A percentile compares a stretch with the other conserved stretches of the same genome.
phyloP scores from a whole-genome alignment of 2,329 filamentous ascomycete genomes.

The Coniella lustricola region DNA sequence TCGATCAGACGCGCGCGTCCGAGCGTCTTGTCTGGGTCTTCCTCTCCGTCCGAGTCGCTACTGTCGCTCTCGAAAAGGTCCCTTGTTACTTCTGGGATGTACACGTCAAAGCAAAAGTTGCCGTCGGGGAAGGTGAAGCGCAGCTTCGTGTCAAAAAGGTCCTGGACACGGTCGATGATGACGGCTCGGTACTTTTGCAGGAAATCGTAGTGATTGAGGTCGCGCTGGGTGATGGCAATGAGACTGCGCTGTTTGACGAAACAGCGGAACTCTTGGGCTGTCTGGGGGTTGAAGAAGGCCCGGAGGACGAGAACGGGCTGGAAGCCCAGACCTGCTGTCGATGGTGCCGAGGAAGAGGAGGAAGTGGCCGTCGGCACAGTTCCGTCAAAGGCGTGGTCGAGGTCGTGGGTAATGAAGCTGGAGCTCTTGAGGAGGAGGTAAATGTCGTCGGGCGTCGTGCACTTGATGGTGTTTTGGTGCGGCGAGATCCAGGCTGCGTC shows the following conservation, averaged over 20 bases:
- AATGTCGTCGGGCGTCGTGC: conserved; percentile 79
- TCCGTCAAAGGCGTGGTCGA: conserved; percentile 88
- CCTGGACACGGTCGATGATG: conserved; percentile 60
- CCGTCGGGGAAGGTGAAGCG: conserved; percentile 74
- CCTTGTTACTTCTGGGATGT: conserved; percentile 59
- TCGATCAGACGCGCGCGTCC: conserved; percentile 80
- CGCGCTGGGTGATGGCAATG: conserved; percentile 79
- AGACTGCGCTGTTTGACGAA: conserved; percentile 81
- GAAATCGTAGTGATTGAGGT: conserved; percentile 86
- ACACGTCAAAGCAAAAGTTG: conserved; percentile 86
- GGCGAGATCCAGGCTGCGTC: conserved; percentile 88
- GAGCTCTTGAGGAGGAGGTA: conserved; percentile 92
- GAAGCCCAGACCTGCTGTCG: conserved; percentile 37
- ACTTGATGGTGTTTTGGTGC: conserved; percentile 85
- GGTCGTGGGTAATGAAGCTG: conserved; percentile 88
- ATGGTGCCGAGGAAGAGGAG: conserved; percentile 19
- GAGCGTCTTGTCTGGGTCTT: conserved; percentile 45
- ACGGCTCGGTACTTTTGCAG: conserved; percentile 56
- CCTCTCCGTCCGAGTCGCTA: conserved; percentile 37
- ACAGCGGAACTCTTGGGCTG: conserved; percentile 88
- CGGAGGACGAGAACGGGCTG: conserved; percentile 77
- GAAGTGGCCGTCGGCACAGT: conserved; percentile 36
- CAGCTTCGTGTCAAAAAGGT: conserved; percentile 71
- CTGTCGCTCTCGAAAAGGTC: conserved; percentile 27
- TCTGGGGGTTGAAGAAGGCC: conserved; percentile 82